Conservation (phyloP, 2,329 filamentous ascomycete species). For the Immersiporthe knoxdaviesiana region DNA sequence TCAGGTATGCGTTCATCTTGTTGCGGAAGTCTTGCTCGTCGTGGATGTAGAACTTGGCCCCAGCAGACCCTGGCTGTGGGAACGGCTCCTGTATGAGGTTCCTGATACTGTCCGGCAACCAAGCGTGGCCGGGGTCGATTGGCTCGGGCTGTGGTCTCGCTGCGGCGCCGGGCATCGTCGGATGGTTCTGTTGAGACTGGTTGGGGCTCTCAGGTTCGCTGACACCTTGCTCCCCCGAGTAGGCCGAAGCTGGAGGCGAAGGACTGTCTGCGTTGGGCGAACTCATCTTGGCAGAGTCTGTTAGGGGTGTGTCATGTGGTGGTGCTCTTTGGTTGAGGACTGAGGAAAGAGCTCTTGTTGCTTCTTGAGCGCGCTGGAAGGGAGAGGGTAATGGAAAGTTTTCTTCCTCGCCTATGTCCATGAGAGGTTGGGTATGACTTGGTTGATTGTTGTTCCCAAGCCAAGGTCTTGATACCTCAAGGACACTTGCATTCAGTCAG, state of each 20-base stretch:
- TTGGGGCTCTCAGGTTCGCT: background rate
- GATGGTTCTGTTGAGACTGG: background rate
- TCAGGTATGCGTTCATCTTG: slow-evolving; percentile 9
- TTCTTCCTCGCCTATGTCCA: background rate
- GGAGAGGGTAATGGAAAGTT: background rate
- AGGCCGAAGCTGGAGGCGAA: background rate
- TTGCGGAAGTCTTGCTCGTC: slow-evolving; percentile 1
- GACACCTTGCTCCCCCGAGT: background rate
- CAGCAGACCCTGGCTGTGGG: background rate
- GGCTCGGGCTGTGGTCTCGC: too few relatives aligned
- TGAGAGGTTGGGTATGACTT: background rate
- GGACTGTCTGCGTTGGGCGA: background rate
- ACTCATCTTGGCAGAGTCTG: background rate
- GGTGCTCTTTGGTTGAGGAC: background rate
- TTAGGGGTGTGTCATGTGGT: too few relatives aligned
- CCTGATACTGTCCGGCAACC: background rate
- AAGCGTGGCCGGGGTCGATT: background rate
- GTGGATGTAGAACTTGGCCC: background rate
- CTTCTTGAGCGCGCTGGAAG: background rate
- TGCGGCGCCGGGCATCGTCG: too few relatives aligned
- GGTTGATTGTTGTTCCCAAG: background rate
- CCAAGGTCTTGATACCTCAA: background rate
- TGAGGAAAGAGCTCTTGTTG: background rate
- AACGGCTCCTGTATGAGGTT: background rate
- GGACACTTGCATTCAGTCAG: background rate